A percentile compares a stretch with the other conserved stretches of the same genome.
These are phyloP conservation scores for Lepidium sativum DNA, from an alignment of 345 rosid species.

Conservation along the genomic window DNA sequence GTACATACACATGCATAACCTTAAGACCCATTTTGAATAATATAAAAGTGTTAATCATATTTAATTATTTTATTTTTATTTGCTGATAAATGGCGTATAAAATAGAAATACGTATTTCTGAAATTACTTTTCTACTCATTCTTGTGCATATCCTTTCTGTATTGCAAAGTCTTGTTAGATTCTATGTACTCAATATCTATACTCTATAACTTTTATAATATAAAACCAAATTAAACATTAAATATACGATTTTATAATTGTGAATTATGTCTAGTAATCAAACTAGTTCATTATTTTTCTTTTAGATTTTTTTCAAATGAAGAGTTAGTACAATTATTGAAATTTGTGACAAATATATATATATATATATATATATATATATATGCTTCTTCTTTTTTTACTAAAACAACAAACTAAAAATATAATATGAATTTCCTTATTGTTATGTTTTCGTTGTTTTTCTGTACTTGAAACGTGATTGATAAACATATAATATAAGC, in stretches of 20 bases:
- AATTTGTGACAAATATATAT: no score
- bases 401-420: background rate
- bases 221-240: background rate
- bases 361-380: no score
- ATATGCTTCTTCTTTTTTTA: no score
- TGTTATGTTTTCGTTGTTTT: background rate
- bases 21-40: background rate
- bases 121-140: background rate
- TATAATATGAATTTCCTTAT: background rate
- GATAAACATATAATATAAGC: background rate
- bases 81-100: conserved; percentile 8
- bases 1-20: conserved; percentile 20
- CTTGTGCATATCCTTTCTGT: conserved; percentile 6
- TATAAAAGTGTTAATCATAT: background rate
- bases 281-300: background rate
- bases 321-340: no score
- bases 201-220: background rate
- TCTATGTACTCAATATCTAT: background rate
- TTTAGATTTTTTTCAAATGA: no score
- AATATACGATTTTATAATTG: no score
- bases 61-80: background rate
- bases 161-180: conserved; percentile 19
- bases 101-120: conserved; percentile 2
- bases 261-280: no score
- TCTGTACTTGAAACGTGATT: background rate